Evolutionary conservation across 2,329 filamentous ascomycete species (phyloP).

Genomic region (Aureobasidium uvarum): DNA sequence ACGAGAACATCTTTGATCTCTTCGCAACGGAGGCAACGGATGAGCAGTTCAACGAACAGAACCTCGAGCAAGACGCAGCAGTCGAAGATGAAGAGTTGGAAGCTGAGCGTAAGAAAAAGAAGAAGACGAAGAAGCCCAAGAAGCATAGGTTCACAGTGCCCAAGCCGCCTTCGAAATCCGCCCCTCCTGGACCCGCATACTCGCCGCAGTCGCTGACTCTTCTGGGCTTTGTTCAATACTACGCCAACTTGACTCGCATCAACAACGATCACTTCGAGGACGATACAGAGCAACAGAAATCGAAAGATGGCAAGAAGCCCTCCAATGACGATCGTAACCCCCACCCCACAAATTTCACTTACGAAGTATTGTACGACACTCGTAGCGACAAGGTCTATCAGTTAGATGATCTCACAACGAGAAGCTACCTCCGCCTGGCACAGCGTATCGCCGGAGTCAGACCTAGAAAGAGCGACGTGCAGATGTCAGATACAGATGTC

Average conservation of each 20-base stretch:
- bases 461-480: slow-evolving; percentile 34
- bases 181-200: slow-evolving; percentile 85
- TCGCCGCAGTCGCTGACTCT: slow-evolving; percentile 77
- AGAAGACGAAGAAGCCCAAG: slow-evolving; percentile 55
- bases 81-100: slow-evolving; percentile 31
- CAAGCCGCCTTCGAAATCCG: slow-evolving; percentile 65
- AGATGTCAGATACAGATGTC: slow-evolving; percentile 12
- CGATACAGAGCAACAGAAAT: slow-evolving; percentile 43
- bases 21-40: slow-evolving; percentile 23
- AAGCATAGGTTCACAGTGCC: slow-evolving; percentile 58
- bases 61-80: slow-evolving; percentile 13
- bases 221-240: slow-evolving; percentile 84
- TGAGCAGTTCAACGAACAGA: slow-evolving; percentile 34
- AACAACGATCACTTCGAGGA: slow-evolving; percentile 65
- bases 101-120: slow-evolving; percentile 46
- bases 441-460: slow-evolving; percentile 66
- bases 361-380: slow-evolving; percentile 83
- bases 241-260: slow-evolving; percentile 85
- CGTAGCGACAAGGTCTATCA: slow-evolving; percentile 71
- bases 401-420: slow-evolving; percentile 78
- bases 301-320: slow-evolving; percentile 63
- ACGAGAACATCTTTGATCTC: not conserved
- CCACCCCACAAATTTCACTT: slow-evolving; percentile 64
- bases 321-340: slow-evolving; percentile 51
- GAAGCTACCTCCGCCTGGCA: slow-evolving; percentile 76